Evolutionary conservation across 2,329 filamentous ascomycete species (phyloP).

Genomic region (Trichoderma arundinaceum): DNA sequence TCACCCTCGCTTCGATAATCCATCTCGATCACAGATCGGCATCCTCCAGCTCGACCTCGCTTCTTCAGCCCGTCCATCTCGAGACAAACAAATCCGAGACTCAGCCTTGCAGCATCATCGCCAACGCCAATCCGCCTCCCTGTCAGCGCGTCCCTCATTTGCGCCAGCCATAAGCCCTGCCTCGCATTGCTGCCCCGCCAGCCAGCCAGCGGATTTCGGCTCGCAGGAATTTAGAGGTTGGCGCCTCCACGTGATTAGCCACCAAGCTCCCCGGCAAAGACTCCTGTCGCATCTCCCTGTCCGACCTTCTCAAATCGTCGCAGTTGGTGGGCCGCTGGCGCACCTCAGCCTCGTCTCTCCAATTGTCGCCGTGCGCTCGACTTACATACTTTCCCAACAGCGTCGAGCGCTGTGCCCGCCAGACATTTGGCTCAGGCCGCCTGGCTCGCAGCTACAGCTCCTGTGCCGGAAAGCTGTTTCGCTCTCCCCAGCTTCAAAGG

Average conservation of each 20-base stretch:
- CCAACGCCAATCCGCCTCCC: background rate
- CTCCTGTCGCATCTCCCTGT: slow-evolving; percentile 12
- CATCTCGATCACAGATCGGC: background rate
- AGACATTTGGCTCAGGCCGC: slow-evolving; percentile 38
- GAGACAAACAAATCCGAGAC: background rate
- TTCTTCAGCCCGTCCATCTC: background rate
- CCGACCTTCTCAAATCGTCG: slow-evolving; percentile 26
- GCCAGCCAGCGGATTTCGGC: slow-evolving; percentile 4
- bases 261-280: slow-evolving; percentile 17
- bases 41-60: background rate
- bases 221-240: slow-evolving; percentile 26
- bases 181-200: slow-evolving; percentile 16
- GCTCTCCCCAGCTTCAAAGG: slow-evolving; percentile 1
- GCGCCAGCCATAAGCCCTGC: background rate
- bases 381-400: slow-evolving; percentile 42
- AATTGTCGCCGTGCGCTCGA: slow-evolving; percentile 40
- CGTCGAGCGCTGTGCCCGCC: slow-evolving; percentile 40
- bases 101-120: slow-evolving; percentile 3
- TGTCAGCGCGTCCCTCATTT: slow-evolving; percentile 2
- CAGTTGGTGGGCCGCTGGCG: slow-evolving; percentile 28
- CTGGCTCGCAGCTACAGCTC: slow-evolving; percentile 28
- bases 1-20: background rate
- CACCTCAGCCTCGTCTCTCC: slow-evolving; percentile 34
- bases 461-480: slow-evolving; percentile 19
- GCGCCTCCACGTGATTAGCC: slow-evolving; percentile 35